Conservation (phyloP, 2,329 filamentous ascomycete genomes). For the Aspergillus brasiliensis region DNA sequence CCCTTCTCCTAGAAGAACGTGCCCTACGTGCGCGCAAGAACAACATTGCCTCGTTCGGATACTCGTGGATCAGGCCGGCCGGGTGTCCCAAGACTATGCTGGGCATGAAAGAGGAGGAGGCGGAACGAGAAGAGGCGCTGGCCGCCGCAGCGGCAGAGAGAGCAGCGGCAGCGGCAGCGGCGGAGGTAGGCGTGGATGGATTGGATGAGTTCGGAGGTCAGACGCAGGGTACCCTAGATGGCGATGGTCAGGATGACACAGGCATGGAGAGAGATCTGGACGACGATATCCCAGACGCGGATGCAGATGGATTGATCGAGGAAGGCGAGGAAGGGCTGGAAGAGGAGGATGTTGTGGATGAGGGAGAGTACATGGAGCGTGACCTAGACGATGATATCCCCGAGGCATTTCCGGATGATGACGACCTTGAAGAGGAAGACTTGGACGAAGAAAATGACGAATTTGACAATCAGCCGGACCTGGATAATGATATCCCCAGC, state of each 20-base stretch:
- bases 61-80: slow-evolving; percentile 85
- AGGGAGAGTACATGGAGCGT: slow-evolving; percentile 52
- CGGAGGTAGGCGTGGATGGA: slow-evolving; percentile 48
- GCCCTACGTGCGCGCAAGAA: slow-evolving; percentile 73
- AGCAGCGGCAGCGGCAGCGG: slow-evolving; percentile 66
- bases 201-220: slow-evolving; percentile 37
- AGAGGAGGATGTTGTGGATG: slow-evolving; percentile 58
- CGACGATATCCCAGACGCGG: slow-evolving; percentile 50
- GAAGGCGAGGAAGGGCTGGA: slow-evolving; percentile 51
- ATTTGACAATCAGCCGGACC: slow-evolving; percentile 47
- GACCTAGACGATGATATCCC: slow-evolving; percentile 76
- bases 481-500: slow-evolving; percentile 65
- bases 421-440: slow-evolving; percentile 43
- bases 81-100: slow-evolving; percentile 87
- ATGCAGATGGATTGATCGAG: slow-evolving; percentile 41
- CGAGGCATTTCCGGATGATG: slow-evolving; percentile 56
- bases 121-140: slow-evolving; percentile 84
- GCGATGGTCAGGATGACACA: slow-evolving; percentile 43
- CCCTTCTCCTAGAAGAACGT: slow-evolving; percentile 75
- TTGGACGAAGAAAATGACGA: slow-evolving; percentile 45
- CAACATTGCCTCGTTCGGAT: slow-evolving; percentile 84
- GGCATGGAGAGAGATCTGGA: slow-evolving; percentile 48
- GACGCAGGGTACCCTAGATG: slow-evolving; percentile 26
- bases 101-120: slow-evolving; percentile 84
- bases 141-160: slow-evolving; percentile 74